Evolutionary conservation across 2,329 filamentous ascomycete genomes (phyloP).

Genomic region (Claviceps lovelessii): DNA sequence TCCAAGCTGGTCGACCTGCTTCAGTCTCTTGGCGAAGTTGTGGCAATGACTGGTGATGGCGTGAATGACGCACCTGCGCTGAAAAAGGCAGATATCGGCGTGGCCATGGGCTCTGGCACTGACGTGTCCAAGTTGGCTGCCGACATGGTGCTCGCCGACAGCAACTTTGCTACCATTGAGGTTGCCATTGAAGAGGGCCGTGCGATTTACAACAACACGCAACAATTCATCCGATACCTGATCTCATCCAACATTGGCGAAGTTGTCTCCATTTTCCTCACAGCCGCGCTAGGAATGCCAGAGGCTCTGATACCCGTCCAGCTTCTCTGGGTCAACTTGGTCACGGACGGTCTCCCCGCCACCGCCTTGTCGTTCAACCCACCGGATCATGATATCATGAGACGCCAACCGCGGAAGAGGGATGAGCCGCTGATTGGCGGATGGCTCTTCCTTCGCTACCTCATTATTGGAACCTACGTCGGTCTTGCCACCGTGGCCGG

Average conservation of each 20-base stretch:
- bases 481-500: slow-evolving; percentile 88
- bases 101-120: slow-evolving; percentile 96
- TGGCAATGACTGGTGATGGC: slow-evolving; percentile 97
- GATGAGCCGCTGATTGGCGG: slow-evolving; percentile 85
- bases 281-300: slow-evolving; percentile 89
- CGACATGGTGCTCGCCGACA: slow-evolving; percentile 96
- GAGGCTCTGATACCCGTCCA: slow-evolving; percentile 95
- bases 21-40: slow-evolving; percentile 82
- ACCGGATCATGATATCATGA: slow-evolving; percentile 97
- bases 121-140: slow-evolving; percentile 93
- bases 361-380: slow-evolving; percentile 97
- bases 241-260: slow-evolving; percentile 99
- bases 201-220: slow-evolving; percentile 99
- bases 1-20: slow-evolving; percentile 94
- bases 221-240: slow-evolving; percentile 97
- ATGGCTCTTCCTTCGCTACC: slow-evolving; percentile 95
- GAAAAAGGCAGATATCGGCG: slow-evolving; percentile 97
- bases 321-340: slow-evolving; percentile 95
- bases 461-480: slow-evolving; percentile 91
- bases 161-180: slow-evolving; percentile 98
- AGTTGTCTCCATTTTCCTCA: slow-evolving; percentile 97
- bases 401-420: slow-evolving; percentile 73
- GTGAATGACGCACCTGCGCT: slow-evolving; percentile 96
- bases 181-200: slow-evolving; percentile 91
- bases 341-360: slow-evolving; percentile 91